Conservation (phyloP, 2,329 filamentous ascomycete genomes). For the Colletotrichum lini region DNA sequence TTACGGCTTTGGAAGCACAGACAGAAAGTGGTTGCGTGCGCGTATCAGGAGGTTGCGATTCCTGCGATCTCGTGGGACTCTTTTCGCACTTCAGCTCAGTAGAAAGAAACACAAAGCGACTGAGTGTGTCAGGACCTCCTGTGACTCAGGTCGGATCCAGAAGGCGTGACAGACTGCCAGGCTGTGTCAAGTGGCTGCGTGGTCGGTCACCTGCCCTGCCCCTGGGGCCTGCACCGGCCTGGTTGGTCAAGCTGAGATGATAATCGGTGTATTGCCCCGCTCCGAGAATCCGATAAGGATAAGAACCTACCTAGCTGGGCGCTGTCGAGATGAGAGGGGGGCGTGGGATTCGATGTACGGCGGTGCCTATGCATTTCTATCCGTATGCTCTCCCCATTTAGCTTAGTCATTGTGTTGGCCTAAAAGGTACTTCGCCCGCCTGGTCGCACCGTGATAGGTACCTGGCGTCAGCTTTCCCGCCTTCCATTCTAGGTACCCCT, state of each 20-base stretch:
- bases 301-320: not conserved
- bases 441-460: conserved; percentile 1
- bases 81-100: conserved; percentile 1
- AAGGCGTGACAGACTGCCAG: conserved; percentile 38
- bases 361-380: too few relatives aligned
- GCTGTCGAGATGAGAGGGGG: conserved; percentile 4
- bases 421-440: conserved; percentile 1
- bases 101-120: conserved; percentile 4
- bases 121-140: conserved; percentile 39
- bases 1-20: conserved; percentile 29
- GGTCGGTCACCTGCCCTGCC: conserved; percentile 34
- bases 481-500: conserved; percentile 17
- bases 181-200: conserved; percentile 37
- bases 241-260: conserved; percentile 21
- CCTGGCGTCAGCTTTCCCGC: conserved; percentile 3
- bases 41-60: conserved; percentile 32
- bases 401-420: conserved; percentile 24
- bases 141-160: conserved; percentile 35
- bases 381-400: not conserved
- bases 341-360: conserved; percentile 6
- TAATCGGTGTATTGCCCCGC: conserved; percentile 39
- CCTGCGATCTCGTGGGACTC: conserved; percentile 34
- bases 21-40: conserved; percentile 28
- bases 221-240: conserved; percentile 30
- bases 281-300: conserved; percentile 43